A percentile compares a stretch with the other conserved stretches of the same genome.
phyloP scores from a whole-genome alignment of 2,329 filamentous ascomycete genomes.

The Truncatella angustata region DNA sequence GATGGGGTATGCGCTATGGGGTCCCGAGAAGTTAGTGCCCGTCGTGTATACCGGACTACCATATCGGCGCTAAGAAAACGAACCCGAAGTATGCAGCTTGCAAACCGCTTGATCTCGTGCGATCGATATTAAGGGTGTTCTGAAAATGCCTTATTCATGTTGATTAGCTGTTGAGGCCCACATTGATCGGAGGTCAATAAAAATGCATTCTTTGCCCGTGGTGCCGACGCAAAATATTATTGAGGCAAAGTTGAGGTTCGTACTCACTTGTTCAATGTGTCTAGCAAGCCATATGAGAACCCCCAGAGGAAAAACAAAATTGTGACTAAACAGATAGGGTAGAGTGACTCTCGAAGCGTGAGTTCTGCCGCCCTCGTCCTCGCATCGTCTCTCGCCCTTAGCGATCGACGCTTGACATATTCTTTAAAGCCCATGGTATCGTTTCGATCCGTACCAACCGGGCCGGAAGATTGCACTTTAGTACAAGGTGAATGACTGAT shows the following conservation, averaged over 20 bases:
- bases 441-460: neutral
- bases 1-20: conserved; percentile 60
- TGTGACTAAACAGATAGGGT: conserved; percentile 65
- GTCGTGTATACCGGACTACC: neutral
- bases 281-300: conserved; percentile 55
- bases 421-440: conserved; percentile 39
- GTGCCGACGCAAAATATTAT: too few species aligned
- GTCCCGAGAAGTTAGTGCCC: neutral
- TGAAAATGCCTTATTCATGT: conserved; percentile 50
- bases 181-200: too few species aligned
- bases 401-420: conserved; percentile 43
- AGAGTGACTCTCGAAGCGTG: conserved; percentile 64
- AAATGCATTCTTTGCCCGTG: too few species aligned
- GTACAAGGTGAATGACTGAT: too few species aligned
- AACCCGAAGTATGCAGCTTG: conserved; percentile 65
- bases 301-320: conserved; percentile 66
- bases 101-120: conserved; percentile 58
- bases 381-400: conserved; percentile 36
- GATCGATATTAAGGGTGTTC: conserved; percentile 51
- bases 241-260: neutral
- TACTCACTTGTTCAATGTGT: conserved; percentile 39
- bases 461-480: too few species aligned
- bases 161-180: neutral
- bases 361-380: conserved; percentile 58
- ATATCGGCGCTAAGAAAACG: neutral